Conservation (phyloP, 1,284 basidiomycete genomes). For the Somion occarium region DNA sequence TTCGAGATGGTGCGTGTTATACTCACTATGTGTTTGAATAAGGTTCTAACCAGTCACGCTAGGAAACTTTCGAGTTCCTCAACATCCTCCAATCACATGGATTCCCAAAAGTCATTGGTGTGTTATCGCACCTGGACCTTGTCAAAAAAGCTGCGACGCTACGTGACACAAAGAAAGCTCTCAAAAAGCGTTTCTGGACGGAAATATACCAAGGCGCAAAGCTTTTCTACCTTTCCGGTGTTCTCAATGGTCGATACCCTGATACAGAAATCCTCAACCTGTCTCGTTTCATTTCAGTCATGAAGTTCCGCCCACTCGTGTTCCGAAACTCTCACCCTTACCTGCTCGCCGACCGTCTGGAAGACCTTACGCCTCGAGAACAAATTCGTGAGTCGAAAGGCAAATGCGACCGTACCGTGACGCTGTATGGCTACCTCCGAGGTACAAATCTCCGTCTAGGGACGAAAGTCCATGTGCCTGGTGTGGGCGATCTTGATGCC, state of each 20-base stretch:
- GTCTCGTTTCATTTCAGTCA: conserved; percentile 93
- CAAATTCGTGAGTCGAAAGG: conserved; percentile 73
- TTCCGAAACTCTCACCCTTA: conserved; percentile 97
- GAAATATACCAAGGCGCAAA: conserved; percentile 99
- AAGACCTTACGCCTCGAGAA: conserved; percentile 92
- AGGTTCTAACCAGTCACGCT: conserved; percentile 6
- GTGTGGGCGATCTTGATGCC: conserved; percentile 85
- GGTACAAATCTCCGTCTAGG: conserved; percentile 83
- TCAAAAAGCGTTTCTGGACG: conserved; percentile 99
- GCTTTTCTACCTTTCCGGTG: conserved; percentile 96
- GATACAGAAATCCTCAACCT: conserved; percentile 96
- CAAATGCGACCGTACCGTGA: conserved; percentile 87
- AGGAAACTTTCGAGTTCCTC: conserved; percentile 99
- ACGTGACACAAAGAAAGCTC: conserved; percentile 87
- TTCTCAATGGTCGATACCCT: conserved; percentile 97
- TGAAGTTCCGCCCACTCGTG: conserved; percentile 97
- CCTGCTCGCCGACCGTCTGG: conserved; percentile 92
- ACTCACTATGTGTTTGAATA: background rate
- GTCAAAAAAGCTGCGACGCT: conserved; percentile 91
- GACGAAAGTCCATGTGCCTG: conserved; percentile 93
- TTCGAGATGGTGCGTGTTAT: conserved; percentile 88
- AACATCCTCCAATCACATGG: conserved; percentile 97
- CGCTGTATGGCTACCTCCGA: conserved; percentile 92
- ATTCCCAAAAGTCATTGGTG: conserved; percentile 96
- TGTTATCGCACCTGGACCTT: conserved; percentile 95